Percentiles rank a stretch among this genome's conserved stretches.
These are phyloP conservation scores for Tritrichomonas musculus DNA, from an alignment of 208 protist species.

Conservation along the genomic window DNA sequence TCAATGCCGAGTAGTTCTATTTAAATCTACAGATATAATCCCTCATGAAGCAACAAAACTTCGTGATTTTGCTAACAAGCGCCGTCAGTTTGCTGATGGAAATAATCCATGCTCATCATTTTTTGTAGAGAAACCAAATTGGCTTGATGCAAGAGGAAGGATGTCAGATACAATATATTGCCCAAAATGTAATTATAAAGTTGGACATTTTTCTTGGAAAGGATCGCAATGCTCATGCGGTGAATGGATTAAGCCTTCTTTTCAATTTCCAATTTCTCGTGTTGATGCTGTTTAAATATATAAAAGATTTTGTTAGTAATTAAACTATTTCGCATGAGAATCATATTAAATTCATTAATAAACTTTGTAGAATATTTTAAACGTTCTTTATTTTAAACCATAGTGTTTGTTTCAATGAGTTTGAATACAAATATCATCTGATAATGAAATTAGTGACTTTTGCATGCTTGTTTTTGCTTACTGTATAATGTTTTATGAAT, in stretches of 20 bases:
- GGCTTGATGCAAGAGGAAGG: neutral
- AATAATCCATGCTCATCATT: neutral
- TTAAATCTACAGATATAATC: neutral
- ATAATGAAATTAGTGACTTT: too few species aligned
- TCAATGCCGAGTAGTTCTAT: neutral
- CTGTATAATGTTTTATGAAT: too few species aligned
- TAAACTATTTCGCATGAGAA: too few species aligned
- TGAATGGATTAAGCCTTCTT: constrained; percentile 1
- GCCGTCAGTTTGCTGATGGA: neutral
- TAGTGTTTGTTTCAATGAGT: too few species aligned
- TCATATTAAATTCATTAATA: too few species aligned
- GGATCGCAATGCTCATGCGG: neutral
- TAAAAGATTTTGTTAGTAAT: too few species aligned
- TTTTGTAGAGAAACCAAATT: neutral
- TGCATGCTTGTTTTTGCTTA: too few species aligned
- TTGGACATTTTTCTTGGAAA: neutral
- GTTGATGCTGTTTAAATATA: constrained; percentile 4
- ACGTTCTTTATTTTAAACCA: too few species aligned
- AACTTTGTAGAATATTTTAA: too few species aligned
- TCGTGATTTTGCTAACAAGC: neutral
- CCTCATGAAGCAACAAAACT: neutral
- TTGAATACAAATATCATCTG: too few species aligned
- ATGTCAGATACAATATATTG: neutral
- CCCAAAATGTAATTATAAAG: neutral
- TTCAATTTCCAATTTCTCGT: neutral